A percentile compares a stretch with the other conserved stretches of the same genome.
phyloP scores from a whole-genome alignment of 768 basidiomycete species.

The Mycena rosella region DNA sequence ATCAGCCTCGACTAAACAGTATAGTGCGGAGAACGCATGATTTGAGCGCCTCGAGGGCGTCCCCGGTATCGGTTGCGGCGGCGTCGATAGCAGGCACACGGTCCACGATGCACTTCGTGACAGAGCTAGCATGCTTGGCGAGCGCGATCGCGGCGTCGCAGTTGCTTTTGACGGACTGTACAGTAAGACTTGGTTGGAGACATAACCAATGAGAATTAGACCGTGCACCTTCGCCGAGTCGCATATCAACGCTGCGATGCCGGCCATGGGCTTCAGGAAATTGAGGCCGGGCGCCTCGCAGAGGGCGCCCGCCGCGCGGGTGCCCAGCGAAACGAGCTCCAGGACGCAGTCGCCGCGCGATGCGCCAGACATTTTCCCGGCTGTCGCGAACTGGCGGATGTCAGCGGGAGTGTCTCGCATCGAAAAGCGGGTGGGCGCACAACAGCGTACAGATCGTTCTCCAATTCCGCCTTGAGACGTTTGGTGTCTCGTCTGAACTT shows the following conservation, averaged over 20 bases:
- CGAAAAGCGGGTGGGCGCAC: background rate
- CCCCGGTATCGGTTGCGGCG: background rate
- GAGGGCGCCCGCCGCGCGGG: background rate
- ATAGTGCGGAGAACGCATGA: background rate
- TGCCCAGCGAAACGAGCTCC: too few relatives aligned
- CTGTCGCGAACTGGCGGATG: too few relatives aligned
- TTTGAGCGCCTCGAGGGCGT: background rate
- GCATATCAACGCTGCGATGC: constrained; percentile 1
- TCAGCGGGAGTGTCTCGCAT: too few relatives aligned
- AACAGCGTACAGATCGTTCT: background rate
- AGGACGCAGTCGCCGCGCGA: too few relatives aligned
- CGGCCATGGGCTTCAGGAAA: background rate
- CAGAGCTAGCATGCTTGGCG: background rate
- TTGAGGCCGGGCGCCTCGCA: background rate
- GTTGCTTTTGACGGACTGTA: background rate
- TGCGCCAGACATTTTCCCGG: too few relatives aligned
- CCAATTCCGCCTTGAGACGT: constrained; percentile 1
- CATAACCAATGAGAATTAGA: too few relatives aligned
- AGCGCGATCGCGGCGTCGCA: background rate
- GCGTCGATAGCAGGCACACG: background rate
- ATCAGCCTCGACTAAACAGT: too few relatives aligned
- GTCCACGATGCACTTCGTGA: background rate
- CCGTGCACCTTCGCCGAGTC: constrained; percentile 5
- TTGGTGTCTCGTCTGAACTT: background rate
- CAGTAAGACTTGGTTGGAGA: too few relatives aligned